phyloP scores from a whole-genome alignment of 2,329 filamentous ascomycete species.

The Aspergillus transmontanensis region DNA sequence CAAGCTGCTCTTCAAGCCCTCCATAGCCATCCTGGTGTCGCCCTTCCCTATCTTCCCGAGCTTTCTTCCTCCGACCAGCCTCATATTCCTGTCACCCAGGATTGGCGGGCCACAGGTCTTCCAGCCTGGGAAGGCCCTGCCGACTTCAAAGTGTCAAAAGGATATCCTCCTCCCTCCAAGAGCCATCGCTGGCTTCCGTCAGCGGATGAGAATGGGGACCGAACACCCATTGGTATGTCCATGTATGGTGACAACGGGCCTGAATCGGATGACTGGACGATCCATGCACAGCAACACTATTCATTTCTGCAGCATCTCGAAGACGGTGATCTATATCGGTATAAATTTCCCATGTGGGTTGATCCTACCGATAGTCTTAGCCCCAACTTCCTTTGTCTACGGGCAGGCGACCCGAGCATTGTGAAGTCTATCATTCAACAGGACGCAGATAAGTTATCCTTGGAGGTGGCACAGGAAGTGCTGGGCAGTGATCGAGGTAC shows the following conservation, averaged over 20 bases:
- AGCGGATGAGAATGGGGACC: conserved; percentile 37
- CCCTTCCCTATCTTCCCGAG: conserved; percentile 59
- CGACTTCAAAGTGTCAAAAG: conserved; percentile 31
- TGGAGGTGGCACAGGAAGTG: conserved; percentile 28
- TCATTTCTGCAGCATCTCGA: conserved; percentile 55
- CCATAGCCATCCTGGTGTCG: conserved; percentile 56
- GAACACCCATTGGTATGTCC: conserved; percentile 52
- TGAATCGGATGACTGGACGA: conserved; percentile 53
- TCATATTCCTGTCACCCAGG: conserved; percentile 20
- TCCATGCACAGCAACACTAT: conserved; percentile 50
- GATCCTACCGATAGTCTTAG: conserved; percentile 55
- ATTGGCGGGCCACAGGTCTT: conserved; percentile 38
- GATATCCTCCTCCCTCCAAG: conserved; percentile 31
- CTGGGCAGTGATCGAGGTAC: conserved; percentile 28
- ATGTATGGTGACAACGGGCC: conserved; percentile 51
- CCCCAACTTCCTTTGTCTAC: conserved; percentile 58
- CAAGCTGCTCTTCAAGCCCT: conserved; percentile 57
- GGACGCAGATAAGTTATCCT: conserved; percentile 42
- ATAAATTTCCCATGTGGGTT: conserved; percentile 52
- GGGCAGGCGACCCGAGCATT: conserved; percentile 54
- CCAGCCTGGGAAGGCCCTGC: conserved; percentile 37
- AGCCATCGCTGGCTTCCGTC: conserved; percentile 57
- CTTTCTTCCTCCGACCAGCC: conserved; percentile 22
- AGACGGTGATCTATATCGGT: conserved; percentile 46
- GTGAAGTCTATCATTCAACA: conserved; percentile 47